Evolutionary conservation across 345 rosid species (phyloP).

Genomic region (Nasturtium officinale): DNA sequence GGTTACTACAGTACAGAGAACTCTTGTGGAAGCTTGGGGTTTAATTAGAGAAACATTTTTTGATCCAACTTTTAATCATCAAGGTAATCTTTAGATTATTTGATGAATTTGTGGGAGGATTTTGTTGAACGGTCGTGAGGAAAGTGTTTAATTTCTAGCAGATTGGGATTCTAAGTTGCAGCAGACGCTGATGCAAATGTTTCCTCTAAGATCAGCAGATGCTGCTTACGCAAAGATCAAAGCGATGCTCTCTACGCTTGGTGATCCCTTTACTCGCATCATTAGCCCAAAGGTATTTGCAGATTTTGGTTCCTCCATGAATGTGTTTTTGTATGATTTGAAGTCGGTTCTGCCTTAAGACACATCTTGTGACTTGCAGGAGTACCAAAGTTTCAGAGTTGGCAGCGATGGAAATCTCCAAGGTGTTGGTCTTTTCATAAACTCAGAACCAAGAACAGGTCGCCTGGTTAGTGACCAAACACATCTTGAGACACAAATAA

Average conservation of each 20-base stretch:
- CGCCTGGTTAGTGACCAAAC: constrained; percentile 68
- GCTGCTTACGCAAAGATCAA: constrained; percentile 74
- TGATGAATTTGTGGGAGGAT: neutral
- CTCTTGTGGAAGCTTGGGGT: constrained; percentile 96
- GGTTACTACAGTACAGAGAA: constrained; percentile 88
- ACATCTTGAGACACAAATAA: neutral
- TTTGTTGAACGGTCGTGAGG: neutral
- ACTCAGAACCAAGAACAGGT: constrained; percentile 72
- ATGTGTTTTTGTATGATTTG: neutral
- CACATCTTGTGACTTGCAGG: constrained; percentile 51
- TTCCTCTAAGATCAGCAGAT: constrained; percentile 78
- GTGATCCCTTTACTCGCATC: constrained; percentile 89
- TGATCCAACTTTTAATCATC: constrained; percentile 87
- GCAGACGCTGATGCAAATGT: constrained; percentile 92
- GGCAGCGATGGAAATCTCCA: constrained; percentile 90
- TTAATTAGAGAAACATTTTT: constrained; percentile 86
- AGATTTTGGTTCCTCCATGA: neutral
- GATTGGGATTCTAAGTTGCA: constrained; percentile 92
- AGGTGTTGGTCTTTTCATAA: constrained; percentile 87
- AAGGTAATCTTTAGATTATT: constrained; percentile 50
- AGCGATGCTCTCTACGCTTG: constrained; percentile 88
- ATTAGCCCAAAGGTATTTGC: constrained; percentile 77
- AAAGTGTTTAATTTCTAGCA: constrained; percentile 38
- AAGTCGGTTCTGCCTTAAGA: neutral
- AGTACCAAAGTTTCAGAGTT: constrained; percentile 83